These are phyloP conservation scores for Beauveria varroae DNA, from an alignment of 2,329 filamentous ascomycete species.

Conservation along the genomic window DNA sequence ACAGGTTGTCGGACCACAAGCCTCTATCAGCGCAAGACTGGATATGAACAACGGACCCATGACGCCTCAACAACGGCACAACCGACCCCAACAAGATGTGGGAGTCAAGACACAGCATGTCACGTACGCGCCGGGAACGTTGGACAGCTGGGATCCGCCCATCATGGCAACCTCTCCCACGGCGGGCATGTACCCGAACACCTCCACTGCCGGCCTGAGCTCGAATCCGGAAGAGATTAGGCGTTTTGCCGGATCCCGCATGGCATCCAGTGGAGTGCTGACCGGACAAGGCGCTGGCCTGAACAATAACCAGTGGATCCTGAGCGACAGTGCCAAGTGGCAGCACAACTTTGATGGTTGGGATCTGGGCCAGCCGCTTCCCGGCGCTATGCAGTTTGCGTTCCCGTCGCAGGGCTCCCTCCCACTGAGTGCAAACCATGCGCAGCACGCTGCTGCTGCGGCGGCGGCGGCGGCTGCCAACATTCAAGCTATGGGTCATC, in stretches of 20 bases:
- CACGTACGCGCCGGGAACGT: conserved; percentile 1
- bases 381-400: conserved; percentile 22
- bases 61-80: not conserved
- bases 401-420: conserved; percentile 17
- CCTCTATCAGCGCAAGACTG: conserved; percentile 2
- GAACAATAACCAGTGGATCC: conserved; percentile 49
- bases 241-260: conserved; percentile 1
- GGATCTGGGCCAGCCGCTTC: conserved; percentile 29
- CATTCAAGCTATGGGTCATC: conserved; percentile 15
- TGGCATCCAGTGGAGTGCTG: not conserved
- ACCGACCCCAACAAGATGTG: conserved; percentile 7
- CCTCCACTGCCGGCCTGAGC: not conserved
- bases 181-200: not conserved
- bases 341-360: conserved; percentile 51
- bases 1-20: not conserved
- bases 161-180: not conserved
- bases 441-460: not conserved
- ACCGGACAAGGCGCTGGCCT: conserved; percentile 19
- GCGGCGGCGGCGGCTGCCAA: conserved; percentile 2
- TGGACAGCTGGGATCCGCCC: conserved; percentile 3
- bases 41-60: not conserved
- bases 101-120: not conserved
- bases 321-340: conserved; percentile 50
- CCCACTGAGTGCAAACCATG: not conserved
- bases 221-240: not conserved